Evolutionary conservation across 2,329 filamentous ascomycete genomes (phyloP).

Genomic region (Dactylellina sp.): DNA sequence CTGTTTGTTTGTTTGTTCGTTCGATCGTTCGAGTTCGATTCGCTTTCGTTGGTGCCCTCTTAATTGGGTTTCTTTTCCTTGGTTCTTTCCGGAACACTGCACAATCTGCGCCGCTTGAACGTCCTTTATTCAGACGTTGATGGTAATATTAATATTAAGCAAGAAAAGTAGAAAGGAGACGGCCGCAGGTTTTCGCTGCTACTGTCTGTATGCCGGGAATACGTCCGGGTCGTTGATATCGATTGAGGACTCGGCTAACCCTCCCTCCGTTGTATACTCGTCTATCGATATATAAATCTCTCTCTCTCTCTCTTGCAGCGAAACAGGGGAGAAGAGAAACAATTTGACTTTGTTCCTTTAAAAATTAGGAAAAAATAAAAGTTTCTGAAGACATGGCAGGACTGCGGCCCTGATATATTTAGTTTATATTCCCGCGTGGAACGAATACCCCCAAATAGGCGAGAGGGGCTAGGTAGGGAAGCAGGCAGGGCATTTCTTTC

Average conservation of each 20-base stretch:
- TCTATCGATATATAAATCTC: conserved; percentile 36
- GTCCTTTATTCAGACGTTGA: no score
- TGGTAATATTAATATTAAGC: no score
- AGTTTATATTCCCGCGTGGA: conserved; percentile 57
- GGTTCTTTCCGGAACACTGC: neutral
- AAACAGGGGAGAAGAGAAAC: conserved; percentile 40
- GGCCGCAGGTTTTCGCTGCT: no score
- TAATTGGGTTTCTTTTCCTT: neutral
- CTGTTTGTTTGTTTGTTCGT: conserved; percentile 23
- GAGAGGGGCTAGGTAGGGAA: conserved; percentile 49
- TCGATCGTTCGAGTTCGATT: no score
- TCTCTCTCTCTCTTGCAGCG: conserved; percentile 24
- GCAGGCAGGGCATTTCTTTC: conserved; percentile 29
- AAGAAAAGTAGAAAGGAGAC: neutral
- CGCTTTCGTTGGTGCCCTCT: neutral
- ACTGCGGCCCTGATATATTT: conserved; percentile 53
- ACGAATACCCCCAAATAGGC: conserved; percentile 57
- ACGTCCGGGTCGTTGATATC: conserved; percentile 30
- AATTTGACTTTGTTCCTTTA: no score
- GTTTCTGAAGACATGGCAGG: no score
- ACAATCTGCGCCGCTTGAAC: conserved; percentile 12
- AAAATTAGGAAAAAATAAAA: no score
- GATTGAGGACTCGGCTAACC: conserved; percentile 31
- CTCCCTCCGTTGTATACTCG: conserved; percentile 18
- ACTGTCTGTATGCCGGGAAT: neutral